Conservation (phyloP, 495 filamentous ascomycete species). For the Melanomma pulvis-pyrius region DNA sequence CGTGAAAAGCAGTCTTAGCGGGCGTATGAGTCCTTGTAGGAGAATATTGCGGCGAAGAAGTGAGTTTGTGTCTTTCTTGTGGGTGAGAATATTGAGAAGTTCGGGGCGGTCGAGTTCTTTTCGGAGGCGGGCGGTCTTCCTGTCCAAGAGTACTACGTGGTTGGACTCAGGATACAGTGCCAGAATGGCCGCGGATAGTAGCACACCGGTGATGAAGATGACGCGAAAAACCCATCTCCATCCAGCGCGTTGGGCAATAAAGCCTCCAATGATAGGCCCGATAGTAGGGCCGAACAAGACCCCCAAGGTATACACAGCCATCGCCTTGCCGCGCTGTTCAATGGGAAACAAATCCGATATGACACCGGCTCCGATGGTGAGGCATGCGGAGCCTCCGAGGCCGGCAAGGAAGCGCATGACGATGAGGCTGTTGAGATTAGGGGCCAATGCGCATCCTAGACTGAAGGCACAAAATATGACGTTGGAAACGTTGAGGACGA, state of each 20-base stretch:
- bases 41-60: slow-evolving; percentile 11
- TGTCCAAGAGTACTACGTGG: slow-evolving; percentile 34
- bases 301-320: slow-evolving; percentile 31
- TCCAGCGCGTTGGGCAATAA: slow-evolving; percentile 56
- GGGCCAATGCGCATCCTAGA: slow-evolving; percentile 69
- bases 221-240: slow-evolving; percentile 72
- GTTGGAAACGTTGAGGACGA: slow-evolving; percentile 34
- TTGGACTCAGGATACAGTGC: slow-evolving; percentile 40
- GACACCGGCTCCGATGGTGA: slow-evolving; percentile 54
- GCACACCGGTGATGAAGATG: slow-evolving; percentile 44
- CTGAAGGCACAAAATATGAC: slow-evolving; percentile 54
- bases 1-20: slow-evolving; percentile 33
- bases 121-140: slow-evolving; percentile 35
- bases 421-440: slow-evolving; percentile 60
- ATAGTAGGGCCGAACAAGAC: slow-evolving; percentile 40
- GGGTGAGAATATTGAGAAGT: slow-evolving; percentile 17
- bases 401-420: slow-evolving; percentile 69
- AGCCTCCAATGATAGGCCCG: slow-evolving; percentile 62
- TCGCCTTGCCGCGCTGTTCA: slow-evolving; percentile 32
- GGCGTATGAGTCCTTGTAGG: slow-evolving; percentile 28
- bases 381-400: slow-evolving; percentile 58
- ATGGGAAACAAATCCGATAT: slow-evolving; percentile 32
- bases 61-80: neutral
- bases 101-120: slow-evolving; percentile 34
- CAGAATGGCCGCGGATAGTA: slow-evolving; percentile 37